These are phyloP conservation scores for Diplodia seriata DNA, from an alignment of 2,329 filamentous ascomycete genomes.

Conservation along the genomic window DNA sequence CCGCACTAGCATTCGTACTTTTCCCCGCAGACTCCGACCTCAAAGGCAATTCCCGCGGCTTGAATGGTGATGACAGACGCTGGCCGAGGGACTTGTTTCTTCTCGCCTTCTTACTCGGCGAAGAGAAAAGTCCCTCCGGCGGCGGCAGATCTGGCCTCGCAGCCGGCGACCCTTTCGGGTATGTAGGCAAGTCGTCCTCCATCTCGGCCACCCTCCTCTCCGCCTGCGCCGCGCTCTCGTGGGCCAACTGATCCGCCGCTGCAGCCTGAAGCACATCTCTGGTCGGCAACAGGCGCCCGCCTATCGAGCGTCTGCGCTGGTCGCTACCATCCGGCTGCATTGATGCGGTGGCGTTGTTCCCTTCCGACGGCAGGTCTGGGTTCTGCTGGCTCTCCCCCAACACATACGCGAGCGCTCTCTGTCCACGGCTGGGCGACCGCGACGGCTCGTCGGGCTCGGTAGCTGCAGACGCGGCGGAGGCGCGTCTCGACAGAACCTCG, in stretches of 20 bases:
- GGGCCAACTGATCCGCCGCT: neutral
- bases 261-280: slow-evolving; percentile 21
- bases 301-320: slow-evolving; percentile 24
- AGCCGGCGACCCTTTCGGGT: slow-evolving; percentile 11
- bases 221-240: neutral
- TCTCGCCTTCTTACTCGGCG: slow-evolving; percentile 23
- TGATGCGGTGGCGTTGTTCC: neutral
- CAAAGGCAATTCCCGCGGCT: slow-evolving; percentile 17
- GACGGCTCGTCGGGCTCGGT: slow-evolving; percentile 34
- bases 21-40: neutral
- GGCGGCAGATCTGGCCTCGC: slow-evolving; percentile 25
- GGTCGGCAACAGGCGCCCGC: slow-evolving; percentile 14
- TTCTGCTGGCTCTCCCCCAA: slow-evolving; percentile 35
- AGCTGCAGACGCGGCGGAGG: slow-evolving; percentile 34
- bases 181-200: slow-evolving; percentile 15
- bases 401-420: slow-evolving; percentile 38
- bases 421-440: slow-evolving; percentile 36
- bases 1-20: neutral
- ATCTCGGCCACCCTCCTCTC: neutral
- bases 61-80: slow-evolving; percentile 29
- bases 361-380: neutral
- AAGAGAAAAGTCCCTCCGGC: slow-evolving; percentile 19
- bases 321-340: slow-evolving; percentile 6
- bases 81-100: slow-evolving; percentile 23
- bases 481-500: slow-evolving; percentile 34